phyloP scores from a whole-genome alignment of 2,329 filamentous ascomycete species.

The Sordariomycetes sp. region DNA sequence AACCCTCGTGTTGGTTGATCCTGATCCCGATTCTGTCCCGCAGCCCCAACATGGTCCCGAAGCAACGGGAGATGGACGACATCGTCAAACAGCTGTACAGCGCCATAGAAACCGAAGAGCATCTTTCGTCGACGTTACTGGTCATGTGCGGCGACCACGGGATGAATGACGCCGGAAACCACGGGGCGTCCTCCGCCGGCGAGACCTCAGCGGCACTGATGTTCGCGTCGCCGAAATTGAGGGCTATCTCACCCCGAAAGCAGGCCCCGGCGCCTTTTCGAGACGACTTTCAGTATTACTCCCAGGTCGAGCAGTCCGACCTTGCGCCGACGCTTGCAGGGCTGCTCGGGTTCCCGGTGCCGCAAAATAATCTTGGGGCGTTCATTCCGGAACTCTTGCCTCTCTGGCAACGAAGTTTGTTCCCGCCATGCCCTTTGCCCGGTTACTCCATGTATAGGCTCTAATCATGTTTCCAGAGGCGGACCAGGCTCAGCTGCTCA shows the following conservation, averaged over 20 bases:
- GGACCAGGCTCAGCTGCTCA: slow-evolving; percentile 54
- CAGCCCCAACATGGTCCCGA: slow-evolving; percentile 81
- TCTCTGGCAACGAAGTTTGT: slow-evolving; percentile 57
- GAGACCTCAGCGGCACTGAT: slow-evolving; percentile 89
- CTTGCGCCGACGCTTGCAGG: slow-evolving; percentile 80
- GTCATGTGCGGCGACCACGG: slow-evolving; percentile 89
- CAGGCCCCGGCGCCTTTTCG: slow-evolving; percentile 42
- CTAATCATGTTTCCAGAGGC: slow-evolving; percentile 14
- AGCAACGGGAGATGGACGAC: slow-evolving; percentile 86
- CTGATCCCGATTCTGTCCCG: background rate
- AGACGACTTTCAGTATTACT: slow-evolving; percentile 73
- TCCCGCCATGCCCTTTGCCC: too few relatives aligned
- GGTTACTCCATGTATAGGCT: background rate
- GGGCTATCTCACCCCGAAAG: slow-evolving; percentile 30
- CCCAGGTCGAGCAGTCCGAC: slow-evolving; percentile 82
- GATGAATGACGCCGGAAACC: slow-evolving; percentile 99
- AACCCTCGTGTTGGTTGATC: background rate
- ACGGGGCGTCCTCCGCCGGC: slow-evolving; percentile 84
- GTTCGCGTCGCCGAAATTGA: slow-evolving; percentile 79
- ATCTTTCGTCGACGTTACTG: slow-evolving; percentile 68
- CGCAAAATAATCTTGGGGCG: slow-evolving; percentile 80
- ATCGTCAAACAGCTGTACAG: slow-evolving; percentile 66
- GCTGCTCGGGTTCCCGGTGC: slow-evolving; percentile 74
- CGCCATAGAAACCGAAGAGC: slow-evolving; percentile 55
- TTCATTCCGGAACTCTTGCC: slow-evolving; percentile 68